These are phyloP conservation scores for Cucurbita moschata DNA, from an alignment of 306 rosid genomes.

Conservation along the genomic window DNA sequence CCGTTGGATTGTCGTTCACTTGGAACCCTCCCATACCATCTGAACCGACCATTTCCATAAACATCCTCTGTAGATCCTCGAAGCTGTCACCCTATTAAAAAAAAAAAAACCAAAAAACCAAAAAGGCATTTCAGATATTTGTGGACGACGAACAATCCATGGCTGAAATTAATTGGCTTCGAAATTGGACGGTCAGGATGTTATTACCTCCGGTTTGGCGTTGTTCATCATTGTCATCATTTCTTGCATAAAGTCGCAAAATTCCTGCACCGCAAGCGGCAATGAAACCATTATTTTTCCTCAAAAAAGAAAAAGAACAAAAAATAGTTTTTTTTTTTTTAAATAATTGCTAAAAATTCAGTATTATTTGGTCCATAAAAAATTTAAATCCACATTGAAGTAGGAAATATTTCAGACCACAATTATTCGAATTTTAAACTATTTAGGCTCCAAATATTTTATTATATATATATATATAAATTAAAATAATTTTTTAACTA, in stretches of 20 bases:
- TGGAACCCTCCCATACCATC: constrained; percentile 29
- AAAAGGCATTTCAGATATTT: background rate
- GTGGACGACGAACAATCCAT: background rate
- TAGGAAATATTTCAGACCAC: no score
- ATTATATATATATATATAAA: no score
- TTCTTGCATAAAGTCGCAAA: constrained; percentile 83
- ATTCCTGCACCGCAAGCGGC: constrained; percentile 32
- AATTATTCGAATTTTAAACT: no score
- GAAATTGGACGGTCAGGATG: background rate
- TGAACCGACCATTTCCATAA: constrained; percentile 71
- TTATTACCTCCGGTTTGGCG: constrained; percentile 63
- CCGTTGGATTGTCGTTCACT: constrained; percentile 25
- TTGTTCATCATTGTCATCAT: constrained; percentile 87
- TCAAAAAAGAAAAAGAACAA: background rate
- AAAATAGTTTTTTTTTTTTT: no score
- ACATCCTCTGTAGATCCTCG: constrained; percentile 85
- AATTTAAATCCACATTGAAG: no score
- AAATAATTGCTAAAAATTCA: background rate
- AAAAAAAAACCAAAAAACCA: background rate
- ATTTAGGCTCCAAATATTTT: no score
- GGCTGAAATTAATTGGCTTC: background rate
- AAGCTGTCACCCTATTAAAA: constrained; percentile 50
- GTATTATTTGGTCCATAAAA: no score
- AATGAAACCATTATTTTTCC: background rate
- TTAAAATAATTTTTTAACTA: no score